Evolutionary conservation across 192 early-diverging fungal genomes (phyloP).

Genomic region (Backusella macrospora): DNA sequence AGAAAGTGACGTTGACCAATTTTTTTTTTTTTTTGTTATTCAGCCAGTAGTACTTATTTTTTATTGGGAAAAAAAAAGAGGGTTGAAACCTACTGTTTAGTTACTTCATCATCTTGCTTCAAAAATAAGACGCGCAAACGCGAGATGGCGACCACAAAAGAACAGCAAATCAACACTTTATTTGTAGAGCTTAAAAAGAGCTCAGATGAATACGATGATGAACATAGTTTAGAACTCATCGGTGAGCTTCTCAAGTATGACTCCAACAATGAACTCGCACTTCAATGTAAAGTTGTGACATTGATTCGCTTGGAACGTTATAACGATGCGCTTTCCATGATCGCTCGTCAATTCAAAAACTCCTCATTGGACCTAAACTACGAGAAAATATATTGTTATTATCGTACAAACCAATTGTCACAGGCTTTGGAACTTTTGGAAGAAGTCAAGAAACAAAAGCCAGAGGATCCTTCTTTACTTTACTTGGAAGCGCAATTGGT

Average conservation of each 20-base stretch:
- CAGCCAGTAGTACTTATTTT: too few relatives aligned
- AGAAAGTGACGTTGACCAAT: too few relatives aligned
- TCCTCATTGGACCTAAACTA: constrained; percentile 45
- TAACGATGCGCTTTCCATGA: constrained; percentile 50
- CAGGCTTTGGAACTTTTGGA: constrained; percentile 49
- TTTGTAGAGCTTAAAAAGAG: constrained; percentile 22
- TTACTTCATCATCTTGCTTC: constrained; percentile 5
- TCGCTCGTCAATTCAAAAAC: constrained; percentile 44
- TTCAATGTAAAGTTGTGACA: constrained; percentile 61
- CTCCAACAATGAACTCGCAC: constrained; percentile 53
- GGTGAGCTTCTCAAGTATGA: constrained; percentile 54
- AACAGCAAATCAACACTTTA: constrained; percentile 21
- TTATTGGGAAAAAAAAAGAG: neutral
- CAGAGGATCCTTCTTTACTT: constrained; percentile 41
- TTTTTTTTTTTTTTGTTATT: too few relatives aligned
- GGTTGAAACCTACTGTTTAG: neutral
- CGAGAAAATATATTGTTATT: constrained; percentile 69
- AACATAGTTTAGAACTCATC: constrained; percentile 50
- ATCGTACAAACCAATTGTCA: constrained; percentile 58
- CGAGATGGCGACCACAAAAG: constrained; percentile 21
- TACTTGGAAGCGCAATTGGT: constrained; percentile 75
- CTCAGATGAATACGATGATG: constrained; percentile 47
- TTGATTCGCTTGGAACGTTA: constrained; percentile 60
- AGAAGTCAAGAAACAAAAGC: constrained; percentile 28
- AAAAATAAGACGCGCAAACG: neutral